These are phyloP conservation scores for Paramecium bursaria DNA, from an alignment of 73 alveolate genomes.

Conservation along the genomic window DNA sequence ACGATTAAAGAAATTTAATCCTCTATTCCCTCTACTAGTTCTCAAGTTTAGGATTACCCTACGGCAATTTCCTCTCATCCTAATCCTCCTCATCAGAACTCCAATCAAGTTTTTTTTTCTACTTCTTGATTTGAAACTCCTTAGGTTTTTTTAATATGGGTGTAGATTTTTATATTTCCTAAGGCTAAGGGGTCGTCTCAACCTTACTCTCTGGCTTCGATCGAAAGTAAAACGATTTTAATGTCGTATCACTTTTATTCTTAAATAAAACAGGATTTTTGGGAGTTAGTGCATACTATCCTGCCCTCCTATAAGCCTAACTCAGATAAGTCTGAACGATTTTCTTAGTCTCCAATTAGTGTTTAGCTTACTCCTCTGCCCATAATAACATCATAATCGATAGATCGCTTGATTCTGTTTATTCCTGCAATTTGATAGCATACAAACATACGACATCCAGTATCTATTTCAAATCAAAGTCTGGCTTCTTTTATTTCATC, in stretches of 20 bases:
- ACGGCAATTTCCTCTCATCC: background rate
- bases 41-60: background rate
- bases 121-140: background rate
- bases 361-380: constrained; percentile 41
- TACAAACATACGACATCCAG: background rate
- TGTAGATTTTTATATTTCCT: background rate
- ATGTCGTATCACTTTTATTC: constrained; percentile 22
- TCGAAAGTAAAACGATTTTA: constrained; percentile 28
- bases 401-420: constrained; percentile 8
- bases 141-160: background rate
- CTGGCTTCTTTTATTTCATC: constrained; percentile 28
- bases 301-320: constrained; percentile 34
- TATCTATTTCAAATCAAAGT: constrained; percentile 13
- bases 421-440: constrained; percentile 24
- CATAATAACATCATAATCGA: constrained; percentile 8
- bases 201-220: background rate
- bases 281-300: background rate
- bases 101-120: constrained; percentile 38
- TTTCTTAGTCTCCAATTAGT: background rate
- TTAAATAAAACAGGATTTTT: background rate
- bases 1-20: background rate
- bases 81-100: constrained; percentile 31
- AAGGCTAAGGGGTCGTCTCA: too few species aligned
- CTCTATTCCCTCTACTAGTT: constrained; percentile 6
- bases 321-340: background rate